Conservation (phyloP, 306 rosid species). For the Prunus campanulata region DNA sequence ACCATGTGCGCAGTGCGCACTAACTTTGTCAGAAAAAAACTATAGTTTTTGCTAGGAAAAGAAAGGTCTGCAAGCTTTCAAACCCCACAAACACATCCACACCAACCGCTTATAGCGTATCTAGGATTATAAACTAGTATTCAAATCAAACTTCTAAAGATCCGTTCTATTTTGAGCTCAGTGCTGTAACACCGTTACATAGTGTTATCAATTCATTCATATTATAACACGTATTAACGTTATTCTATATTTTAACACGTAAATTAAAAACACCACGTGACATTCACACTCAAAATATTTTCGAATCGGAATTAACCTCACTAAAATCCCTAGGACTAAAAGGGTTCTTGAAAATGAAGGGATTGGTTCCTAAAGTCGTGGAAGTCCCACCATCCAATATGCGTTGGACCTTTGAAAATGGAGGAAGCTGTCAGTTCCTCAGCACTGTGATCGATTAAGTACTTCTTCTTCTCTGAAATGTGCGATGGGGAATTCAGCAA, state of each 20-base stretch:
- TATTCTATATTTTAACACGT: no score
- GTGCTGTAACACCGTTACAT: no score
- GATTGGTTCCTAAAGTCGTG: conserved; percentile 5
- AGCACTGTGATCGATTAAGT: no score
- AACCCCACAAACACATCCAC: conserved; percentile 51
- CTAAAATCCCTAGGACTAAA: no score
- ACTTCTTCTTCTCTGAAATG: not conserved
- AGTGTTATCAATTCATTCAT: no score
- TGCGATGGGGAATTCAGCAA: conserved; percentile 15
- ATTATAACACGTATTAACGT: no score
- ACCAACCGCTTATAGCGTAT: not conserved
- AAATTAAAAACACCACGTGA: no score
- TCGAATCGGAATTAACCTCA: no score
- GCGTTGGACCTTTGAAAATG: not conserved
- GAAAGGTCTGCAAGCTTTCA: conserved; percentile 38
- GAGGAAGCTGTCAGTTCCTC: not conserved
- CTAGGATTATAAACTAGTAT: not conserved
- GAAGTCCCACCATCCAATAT: conserved; percentile 8
- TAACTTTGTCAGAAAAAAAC: conserved; percentile 6
- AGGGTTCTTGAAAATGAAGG: conserved; percentile 9
- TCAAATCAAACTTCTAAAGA: conserved; percentile 25
- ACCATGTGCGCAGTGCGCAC: conserved; percentile 36
- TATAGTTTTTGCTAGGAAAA: conserved; percentile 25
- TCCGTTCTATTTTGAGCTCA: not conserved
- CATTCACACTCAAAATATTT: no score